Base-by-base conservation (phyloP, 208 protist species). In the Trypanosoma platydactyli region DNA sequence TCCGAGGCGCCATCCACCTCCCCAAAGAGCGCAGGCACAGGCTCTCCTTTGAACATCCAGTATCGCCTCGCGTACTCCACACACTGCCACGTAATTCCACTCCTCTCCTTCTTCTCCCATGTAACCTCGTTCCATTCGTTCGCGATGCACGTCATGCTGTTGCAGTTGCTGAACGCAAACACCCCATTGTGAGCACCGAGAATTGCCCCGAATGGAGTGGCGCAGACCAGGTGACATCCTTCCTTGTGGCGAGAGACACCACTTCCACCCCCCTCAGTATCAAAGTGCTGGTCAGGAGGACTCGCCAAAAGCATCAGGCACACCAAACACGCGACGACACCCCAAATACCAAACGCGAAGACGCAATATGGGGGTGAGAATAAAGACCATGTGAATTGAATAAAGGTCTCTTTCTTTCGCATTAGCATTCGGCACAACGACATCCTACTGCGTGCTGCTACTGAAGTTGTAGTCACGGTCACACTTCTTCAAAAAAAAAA, bases 31-130 rank as follows among this genome's bases (percentile, higher is more conserved):
- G 83, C 86, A 0, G 89, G 86, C 0, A 3, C 60, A 0, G 89
- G 86, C 0, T 4, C 60, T 0, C 86, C 89, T 3, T 48, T 64
- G n/a, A 94, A 61, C 81, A 92, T 88, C 86, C 86, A 93, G 71
- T 95, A 95, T 33, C 89, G 81, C 27, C 89, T 67, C 11, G 89
- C 89, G 75, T 90, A 95, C 76, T 95, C 86, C 27, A 95, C 86
- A 50, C 89, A 95, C 70, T 95, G 86, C 89, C 89, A 95, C 65
- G 80, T 69, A 76, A 95, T 73, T 5, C 89, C 89, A 15, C 44
- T 70, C 5, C n/a, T 20, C 12, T 65, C 46, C 6, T 22, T 15
- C 50, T 24, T n/a, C 29, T 51, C 29, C 44, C 40, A 30, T 35
- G 50, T 22, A 53, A 60, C 1, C 62, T 45, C 16, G 59, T 83